phyloP scores from a whole-genome alignment of 2,329 filamentous ascomycete genomes.

The Neofusicoccum parvum region DNA sequence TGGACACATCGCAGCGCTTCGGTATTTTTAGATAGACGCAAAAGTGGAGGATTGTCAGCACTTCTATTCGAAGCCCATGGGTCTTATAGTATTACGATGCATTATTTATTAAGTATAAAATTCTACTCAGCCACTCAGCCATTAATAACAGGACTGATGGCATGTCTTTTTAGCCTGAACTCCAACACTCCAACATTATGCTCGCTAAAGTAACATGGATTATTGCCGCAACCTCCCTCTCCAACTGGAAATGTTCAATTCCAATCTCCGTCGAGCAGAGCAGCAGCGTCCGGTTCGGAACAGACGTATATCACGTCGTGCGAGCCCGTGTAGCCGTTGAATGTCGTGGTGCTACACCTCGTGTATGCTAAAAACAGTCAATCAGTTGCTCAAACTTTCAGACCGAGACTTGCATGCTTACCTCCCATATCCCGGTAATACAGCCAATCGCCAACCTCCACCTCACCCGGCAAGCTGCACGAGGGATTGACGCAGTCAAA shows the following conservation, averaged over 20 bases:
- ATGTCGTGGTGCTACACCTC: slow-evolving; percentile 88
- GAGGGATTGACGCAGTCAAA: slow-evolving; percentile 86
- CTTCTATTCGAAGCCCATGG: no score
- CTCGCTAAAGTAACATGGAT: neutral
- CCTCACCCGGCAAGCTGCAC: slow-evolving; percentile 69
- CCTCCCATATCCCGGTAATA: slow-evolving; percentile 92
- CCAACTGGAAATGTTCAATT: neutral
- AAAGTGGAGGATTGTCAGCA: no score
- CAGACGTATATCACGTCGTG: slow-evolving; percentile 90
- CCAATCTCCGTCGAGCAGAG: slow-evolving; percentile 54
- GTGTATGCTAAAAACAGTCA: slow-evolving; percentile 66
- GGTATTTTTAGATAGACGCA: no score
- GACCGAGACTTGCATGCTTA: slow-evolving; percentile 17
- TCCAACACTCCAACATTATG: neutral
- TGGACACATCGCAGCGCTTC: no score
- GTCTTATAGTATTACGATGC: no score
- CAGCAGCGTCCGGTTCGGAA: slow-evolving; percentile 79
- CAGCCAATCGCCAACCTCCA: slow-evolving; percentile 90
- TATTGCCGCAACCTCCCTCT: neutral
- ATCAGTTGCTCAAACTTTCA: neutral
- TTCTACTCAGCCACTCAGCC: no score
- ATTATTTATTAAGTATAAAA: no score
- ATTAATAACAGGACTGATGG: no score
- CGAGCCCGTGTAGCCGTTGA: slow-evolving; percentile 88
- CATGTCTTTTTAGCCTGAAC: no score